phyloP scores from a whole-genome alignment of 345 rosid genomes.

The Angophora floribunda region DNA sequence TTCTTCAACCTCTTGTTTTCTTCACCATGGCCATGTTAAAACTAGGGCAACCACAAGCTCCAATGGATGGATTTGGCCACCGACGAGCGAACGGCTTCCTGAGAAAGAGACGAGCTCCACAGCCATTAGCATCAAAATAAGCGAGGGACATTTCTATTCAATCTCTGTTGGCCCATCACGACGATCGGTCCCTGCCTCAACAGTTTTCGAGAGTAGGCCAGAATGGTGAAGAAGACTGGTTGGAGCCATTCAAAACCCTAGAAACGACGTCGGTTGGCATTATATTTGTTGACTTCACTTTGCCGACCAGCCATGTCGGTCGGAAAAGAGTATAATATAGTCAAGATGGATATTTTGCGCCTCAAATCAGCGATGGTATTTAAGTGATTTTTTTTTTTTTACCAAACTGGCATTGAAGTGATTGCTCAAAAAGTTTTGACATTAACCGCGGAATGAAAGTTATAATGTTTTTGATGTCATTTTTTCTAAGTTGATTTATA shows the following conservation, averaged over 20 bases:
- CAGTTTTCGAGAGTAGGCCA: no score
- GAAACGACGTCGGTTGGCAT: background rate
- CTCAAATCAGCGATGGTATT: background rate
- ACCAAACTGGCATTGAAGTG: background rate
- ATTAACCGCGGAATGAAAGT: no score
- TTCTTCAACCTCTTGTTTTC: background rate
- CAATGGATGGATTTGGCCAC: background rate
- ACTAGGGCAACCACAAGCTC: background rate
- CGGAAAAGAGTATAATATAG: background rate
- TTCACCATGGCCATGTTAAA: background rate
- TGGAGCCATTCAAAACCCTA: background rate
- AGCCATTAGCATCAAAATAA: background rate
- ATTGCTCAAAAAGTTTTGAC: no score
- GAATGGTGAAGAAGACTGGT: no score
- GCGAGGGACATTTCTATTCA: background rate
- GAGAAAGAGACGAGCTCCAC: background rate
- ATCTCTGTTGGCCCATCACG: no score
- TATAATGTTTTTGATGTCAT: background rate
- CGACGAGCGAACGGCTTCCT: background rate
- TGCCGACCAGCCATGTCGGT: rapidly evolving
- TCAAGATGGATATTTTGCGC: no score
- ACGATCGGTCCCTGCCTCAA: no score
- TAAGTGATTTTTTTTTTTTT: background rate
- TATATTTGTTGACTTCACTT: no score
- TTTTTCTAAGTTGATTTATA: background rate